Evolutionary conservation across 2,329 filamentous ascomycete genomes (phyloP), one percentile per base, ranked within the genome.

Genomic region (Ophiognomonia clavigignenti-juglandacearum): DNA sequence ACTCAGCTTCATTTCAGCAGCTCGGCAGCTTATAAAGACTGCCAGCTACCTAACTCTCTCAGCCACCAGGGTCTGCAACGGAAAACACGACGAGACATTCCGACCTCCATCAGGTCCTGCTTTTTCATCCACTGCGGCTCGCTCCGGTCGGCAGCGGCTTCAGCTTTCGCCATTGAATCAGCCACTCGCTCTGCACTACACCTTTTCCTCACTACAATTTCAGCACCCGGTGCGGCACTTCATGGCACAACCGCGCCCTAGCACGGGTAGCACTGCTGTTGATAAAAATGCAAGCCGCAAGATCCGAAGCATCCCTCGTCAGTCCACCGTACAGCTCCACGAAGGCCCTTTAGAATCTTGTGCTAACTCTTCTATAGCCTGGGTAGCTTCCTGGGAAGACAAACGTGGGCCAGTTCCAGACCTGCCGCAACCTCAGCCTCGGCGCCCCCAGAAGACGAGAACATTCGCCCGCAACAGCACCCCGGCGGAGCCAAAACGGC

Each of bases 351-450:
- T 4, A 24, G 23, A 22, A 18, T 8, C 13, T 24, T 22, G 3
- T 50, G 35, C 58, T 58, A 44, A 55, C 44, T 26, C 31, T 38
- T 41, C 43, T 42, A 48, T 51, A 75, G 73, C 73, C 31, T 76
- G 73, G 73, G 73, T 76, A 49, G 66, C 69, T 50, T 73, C 73
- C 10, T 74, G 73, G 57, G 66, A 74, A 53, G 62, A 62, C 26
- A 58, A 63, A 39, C 64, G 69, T 51, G 70, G 70, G 24, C 56
- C 49, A 16, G 37, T 59, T 9, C 60, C 61, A 4, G 61, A 59
- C 45, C 61, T 67, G 7, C 64, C 68, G 29, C 69, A 72, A 51
- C n/a, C n/a, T n/a, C 61, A 69, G 19, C 59, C 60, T 20, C n/a
- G n/a, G n/a, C n/a, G 59, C 70, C 16, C 59, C 74, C 13, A 63